phyloP scores from a whole-genome alignment of 176 grass and related monocot species.

The Musa acuminata region DNA sequence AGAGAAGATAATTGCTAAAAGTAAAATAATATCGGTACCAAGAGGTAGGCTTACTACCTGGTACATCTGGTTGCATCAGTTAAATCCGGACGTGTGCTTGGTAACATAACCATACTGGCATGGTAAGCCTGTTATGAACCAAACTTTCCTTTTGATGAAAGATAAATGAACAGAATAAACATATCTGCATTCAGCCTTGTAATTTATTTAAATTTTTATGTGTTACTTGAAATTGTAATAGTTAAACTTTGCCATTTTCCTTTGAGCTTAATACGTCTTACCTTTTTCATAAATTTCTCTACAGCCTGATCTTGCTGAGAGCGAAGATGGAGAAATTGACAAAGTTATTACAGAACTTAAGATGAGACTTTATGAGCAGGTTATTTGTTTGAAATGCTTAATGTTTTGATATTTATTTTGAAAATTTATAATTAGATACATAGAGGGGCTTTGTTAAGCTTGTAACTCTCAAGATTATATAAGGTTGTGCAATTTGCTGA shows the following conservation, averaged over 20 bases:
- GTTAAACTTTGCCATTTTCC: background rate
- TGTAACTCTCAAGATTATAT: background rate
- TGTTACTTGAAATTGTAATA: background rate
- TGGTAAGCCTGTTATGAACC: too few species aligned
- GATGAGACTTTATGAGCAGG: constrained; percentile 58
- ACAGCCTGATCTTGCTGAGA: constrained; percentile 65
- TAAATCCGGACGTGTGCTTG: too few species aligned
- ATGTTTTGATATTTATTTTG: background rate
- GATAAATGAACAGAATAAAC: background rate
- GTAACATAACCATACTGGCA: too few species aligned
- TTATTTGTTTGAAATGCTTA: constrained; percentile 10
- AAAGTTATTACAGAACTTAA: constrained; percentile 53
- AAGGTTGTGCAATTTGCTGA: background rate
- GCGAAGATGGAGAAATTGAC: constrained; percentile 41
- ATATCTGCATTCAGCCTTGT: background rate
- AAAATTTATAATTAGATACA: background rate
- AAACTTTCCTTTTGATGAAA: background rate
- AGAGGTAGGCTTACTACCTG: too few species aligned
- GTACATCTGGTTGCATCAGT: too few species aligned
- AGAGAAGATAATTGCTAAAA: too few species aligned
- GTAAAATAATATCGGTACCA: too few species aligned
- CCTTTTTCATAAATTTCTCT: constrained; percentile 16
- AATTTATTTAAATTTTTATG: background rate
- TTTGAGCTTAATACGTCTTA: background rate
- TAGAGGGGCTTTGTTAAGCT: background rate